Evolutionary conservation across 768 basidiomycete genomes (phyloP), one percentile per base, ranked within the genome.

Genomic region (Leccinum ochraceum): DNA sequence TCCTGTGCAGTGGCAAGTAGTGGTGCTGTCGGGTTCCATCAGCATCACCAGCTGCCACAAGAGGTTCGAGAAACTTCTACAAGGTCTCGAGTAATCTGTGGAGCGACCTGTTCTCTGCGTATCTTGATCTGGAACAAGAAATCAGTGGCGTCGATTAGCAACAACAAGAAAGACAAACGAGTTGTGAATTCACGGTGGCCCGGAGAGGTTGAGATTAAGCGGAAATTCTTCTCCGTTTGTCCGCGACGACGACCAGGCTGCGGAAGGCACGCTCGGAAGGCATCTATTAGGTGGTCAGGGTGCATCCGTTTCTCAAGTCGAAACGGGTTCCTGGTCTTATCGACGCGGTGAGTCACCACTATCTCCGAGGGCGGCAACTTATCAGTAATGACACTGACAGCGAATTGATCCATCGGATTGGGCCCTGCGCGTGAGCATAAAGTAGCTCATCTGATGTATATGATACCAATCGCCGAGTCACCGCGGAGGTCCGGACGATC

Each of bases 71-170:
- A 63, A 98, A 82, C 71, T 90, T 91, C n/a, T 96, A 95, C 68
- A 95, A 98, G 1, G 94, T 86, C 74, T 90, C 95, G 44, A 98
- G 81, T 1, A 90, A 95, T 74, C 94, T 90, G 14, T 91, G 91
- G 3, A 98, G 83, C 3, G 94, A 97, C 16, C 96, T 96, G 72
- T 94, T 95, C 79, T 99, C 96, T 53, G 90, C 94, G 71, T 91
- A 98, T 73, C 95, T 97, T 72, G 44, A 32, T 36, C 49, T 46
- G 44, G 63, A 56, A 57, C 70, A 50, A 71, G 58, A 36, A 32
- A 68, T 56, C 22, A 37, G 51, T 60, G 9, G 30, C 17, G 20
- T 56, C 14, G 39, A 20, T 51, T 30, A 9, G 28, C 30, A 32
- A 4, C 30, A 32, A 4, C 49, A 32, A 30, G 22, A 46, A 26